phyloP scores from a whole-genome alignment of 2,329 filamentous ascomycete species.

The Aspergillus vadensis region DNA sequence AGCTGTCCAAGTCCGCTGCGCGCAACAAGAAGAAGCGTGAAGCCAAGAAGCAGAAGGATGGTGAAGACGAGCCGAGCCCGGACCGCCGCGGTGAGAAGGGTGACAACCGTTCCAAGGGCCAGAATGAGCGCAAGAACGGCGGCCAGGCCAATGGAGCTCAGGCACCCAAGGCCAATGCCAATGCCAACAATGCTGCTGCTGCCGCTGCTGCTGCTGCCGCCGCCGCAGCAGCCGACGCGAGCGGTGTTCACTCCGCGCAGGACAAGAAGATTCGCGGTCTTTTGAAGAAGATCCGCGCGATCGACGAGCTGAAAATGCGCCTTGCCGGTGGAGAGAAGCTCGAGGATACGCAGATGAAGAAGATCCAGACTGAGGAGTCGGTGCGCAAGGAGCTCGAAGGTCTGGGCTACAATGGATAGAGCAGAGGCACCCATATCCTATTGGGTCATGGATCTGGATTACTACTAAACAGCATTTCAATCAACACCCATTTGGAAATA shows the following conservation, averaged over 20 bases:
- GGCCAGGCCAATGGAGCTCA: conserved; percentile 22
- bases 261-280: conserved; percentile 94
- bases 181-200: conserved; percentile 28
- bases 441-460: not conserved
- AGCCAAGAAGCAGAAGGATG: conserved; percentile 89
- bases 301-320: conserved; percentile 97
- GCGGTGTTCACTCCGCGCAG: conserved; percentile 60
- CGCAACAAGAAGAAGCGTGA: conserved; percentile 99
- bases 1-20: conserved; percentile 76
- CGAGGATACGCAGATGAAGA: conserved; percentile 97
- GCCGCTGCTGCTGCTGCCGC: conserved; percentile 23
- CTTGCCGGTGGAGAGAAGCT: conserved; percentile 92
- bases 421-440: not conserved
- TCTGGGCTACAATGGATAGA: conserved; percentile 53
- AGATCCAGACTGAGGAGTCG: conserved; percentile 84
- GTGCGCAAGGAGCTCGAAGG: conserved; percentile 81
- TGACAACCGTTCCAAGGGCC: conserved; percentile 53
- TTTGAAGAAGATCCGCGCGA: conserved; percentile 95
- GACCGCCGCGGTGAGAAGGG: conserved; percentile 62
- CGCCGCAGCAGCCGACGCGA: conserved; percentile 19
- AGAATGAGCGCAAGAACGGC: conserved; percentile 40
- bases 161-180: conserved; percentile 30
- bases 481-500: not conserved
- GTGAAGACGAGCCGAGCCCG: conserved; percentile 67
- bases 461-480: not conserved